Conservation (phyloP, 1,284 basidiomycete species). For the Sanghuangporus baumii region DNA sequence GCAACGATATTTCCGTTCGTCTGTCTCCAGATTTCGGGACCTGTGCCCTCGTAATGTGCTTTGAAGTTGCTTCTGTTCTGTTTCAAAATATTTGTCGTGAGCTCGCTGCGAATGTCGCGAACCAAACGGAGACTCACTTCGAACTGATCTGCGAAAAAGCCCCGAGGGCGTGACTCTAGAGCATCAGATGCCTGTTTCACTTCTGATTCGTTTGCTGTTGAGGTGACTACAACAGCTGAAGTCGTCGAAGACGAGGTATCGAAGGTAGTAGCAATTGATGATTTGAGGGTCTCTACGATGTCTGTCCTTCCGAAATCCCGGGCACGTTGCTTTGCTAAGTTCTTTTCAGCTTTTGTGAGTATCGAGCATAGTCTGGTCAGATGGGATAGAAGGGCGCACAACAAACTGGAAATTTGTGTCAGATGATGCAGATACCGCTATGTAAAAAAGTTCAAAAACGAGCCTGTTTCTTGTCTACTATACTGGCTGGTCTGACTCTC, state of each 20-base stretch:
- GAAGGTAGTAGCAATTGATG: constrained; percentile 22
- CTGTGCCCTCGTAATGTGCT: constrained; percentile 88
- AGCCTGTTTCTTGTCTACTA: constrained; percentile 92
- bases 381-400: neutral
- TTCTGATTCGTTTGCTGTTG: constrained; percentile 38
- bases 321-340: constrained; percentile 76
- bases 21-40: constrained; percentile 94
- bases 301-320: constrained; percentile 59
- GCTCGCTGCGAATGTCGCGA: neutral
- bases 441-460: neutral
- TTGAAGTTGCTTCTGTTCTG: constrained; percentile 87
- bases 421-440: no score
- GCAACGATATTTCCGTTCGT: constrained; percentile 79
- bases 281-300: constrained; percentile 25
- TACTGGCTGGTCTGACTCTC: constrained; percentile 81
- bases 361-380: neutral
- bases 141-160: constrained; percentile 94
- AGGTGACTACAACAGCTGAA: constrained; percentile 52
- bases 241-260: constrained; percentile 29
- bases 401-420: constrained; percentile 9
- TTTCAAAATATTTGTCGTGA: neutral
- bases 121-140: constrained; percentile 45
- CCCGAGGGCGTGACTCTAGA: constrained; percentile 50
- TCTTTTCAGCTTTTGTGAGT: constrained; percentile 39
- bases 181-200: constrained; percentile 38